Percentiles rank a stretch among this genome's conserved stretches.
phyloP scores from a whole-genome alignment of 2,329 filamentous ascomycete genomes.

The Macroventuria anomochaeta region DNA sequence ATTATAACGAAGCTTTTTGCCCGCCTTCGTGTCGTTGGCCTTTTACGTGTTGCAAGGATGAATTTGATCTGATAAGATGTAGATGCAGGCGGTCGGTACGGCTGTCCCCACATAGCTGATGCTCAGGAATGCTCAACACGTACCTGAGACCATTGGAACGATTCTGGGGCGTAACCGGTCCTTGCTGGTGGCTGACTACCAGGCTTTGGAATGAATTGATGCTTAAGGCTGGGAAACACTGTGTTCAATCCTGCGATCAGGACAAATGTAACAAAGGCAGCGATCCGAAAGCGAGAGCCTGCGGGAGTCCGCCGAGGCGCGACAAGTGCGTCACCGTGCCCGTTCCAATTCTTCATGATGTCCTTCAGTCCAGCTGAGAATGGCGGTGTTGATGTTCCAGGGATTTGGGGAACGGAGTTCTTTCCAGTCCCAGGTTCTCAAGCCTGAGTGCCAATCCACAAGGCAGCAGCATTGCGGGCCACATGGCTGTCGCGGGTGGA shows the following conservation, averaged over 20 bases:
- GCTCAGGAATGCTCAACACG: constrained; percentile 18
- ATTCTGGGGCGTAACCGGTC: constrained; percentile 2
- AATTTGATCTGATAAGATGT: constrained; percentile 9
- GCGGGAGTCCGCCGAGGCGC: constrained; percentile 13
- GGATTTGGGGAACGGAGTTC: neutral
- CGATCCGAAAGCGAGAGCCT: constrained; percentile 20
- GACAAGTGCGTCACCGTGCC: constrained; percentile 15
- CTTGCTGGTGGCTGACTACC: constrained; percentile 4
- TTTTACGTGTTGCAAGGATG: neutral
- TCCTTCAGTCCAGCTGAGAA: constrained; percentile 1
- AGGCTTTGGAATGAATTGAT: constrained; percentile 12
- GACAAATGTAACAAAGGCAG: constrained; percentile 26
- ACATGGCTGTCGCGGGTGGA: constrained; percentile 9
- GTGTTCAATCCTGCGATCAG: constrained; percentile 28
- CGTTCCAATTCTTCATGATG: constrained; percentile 35
- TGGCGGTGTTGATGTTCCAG: constrained; percentile 7
- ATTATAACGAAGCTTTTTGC: neutral
- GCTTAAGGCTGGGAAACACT: constrained; percentile 23
- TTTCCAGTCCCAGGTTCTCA: neutral
- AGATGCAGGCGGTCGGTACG: neutral
- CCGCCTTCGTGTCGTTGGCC: neutral
- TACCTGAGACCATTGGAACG: constrained; percentile 36
- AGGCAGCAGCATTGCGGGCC: constrained; percentile 16
- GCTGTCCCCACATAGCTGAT: constrained; percentile 3
- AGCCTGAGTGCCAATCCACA: neutral